Percentiles rank a stretch among this genome's conserved stretches.
Evolutionary conservation across 768 basidiomycete genomes (phyloP).

Genomic region (Hydnum rufescens): DNA sequence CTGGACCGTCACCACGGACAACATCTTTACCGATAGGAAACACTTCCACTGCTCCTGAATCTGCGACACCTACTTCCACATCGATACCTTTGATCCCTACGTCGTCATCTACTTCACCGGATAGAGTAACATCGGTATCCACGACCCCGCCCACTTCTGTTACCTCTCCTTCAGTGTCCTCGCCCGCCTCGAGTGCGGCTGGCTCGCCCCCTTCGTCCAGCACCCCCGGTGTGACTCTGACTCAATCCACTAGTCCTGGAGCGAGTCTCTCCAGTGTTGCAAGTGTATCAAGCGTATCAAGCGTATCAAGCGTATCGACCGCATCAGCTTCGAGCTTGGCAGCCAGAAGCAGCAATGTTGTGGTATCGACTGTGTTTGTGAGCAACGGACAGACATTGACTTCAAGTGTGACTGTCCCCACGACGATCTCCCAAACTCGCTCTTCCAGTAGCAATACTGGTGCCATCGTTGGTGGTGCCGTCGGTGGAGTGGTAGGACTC

Average conservation of each 20-base stretch:
- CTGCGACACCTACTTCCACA: too few relatives aligned
- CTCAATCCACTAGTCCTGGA: neutral
- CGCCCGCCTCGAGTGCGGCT: neutral
- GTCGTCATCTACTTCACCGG: neutral
- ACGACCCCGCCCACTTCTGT: neutral
- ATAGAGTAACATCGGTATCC: neutral
- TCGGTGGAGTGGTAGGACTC: neutral
- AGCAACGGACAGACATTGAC: constrained; percentile 2
- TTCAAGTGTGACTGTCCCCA: neutral
- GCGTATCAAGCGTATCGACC: neutral
- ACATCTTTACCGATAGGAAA: too few relatives aligned
- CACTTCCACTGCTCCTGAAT: too few relatives aligned
- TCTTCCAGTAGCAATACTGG: neutral
- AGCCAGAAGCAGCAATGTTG: neutral
- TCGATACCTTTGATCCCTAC: too few relatives aligned
- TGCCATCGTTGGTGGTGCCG: constrained; percentile 5
- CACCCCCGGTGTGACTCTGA: neutral
- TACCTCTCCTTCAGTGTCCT: neutral
- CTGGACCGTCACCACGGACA: too few relatives aligned
- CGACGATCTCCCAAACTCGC: neutral
- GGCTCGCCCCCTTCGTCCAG: neutral
- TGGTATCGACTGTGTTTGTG: neutral
- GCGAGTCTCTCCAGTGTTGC: neutral
- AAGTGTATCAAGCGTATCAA: too few relatives aligned
- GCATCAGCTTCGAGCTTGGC: neutral